These are phyloP conservation scores for Myriangium duriaei DNA, from an alignment of 2,329 filamentous ascomycete genomes.

Conservation along the genomic window DNA sequence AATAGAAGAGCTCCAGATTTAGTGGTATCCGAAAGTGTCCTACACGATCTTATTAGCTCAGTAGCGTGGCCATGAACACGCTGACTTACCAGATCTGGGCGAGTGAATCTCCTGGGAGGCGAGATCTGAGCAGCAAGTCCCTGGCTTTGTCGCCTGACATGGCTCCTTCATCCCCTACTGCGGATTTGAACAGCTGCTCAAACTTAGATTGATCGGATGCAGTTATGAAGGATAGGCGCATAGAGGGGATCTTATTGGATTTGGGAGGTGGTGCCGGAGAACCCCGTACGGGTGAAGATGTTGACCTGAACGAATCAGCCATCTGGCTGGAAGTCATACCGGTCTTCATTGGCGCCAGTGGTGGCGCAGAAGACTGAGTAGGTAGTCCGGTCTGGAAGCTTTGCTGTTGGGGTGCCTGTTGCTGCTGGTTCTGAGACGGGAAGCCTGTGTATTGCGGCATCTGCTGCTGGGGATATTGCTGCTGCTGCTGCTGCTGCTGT, in stretches of 20 bases:
- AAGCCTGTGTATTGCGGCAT: constrained; percentile 36
- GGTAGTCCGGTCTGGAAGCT: constrained; percentile 50
- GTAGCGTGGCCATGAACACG: constrained; percentile 14
- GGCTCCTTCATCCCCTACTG: constrained; percentile 70
- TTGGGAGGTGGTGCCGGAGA: constrained; percentile 47
- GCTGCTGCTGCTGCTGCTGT: constrained; percentile 26
- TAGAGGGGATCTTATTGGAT: constrained; percentile 76
- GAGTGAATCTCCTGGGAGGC: constrained; percentile 72
- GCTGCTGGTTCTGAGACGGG: constrained; percentile 32
- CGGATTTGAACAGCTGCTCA: constrained; percentile 93
- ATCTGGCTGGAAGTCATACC: constrained; percentile 53
- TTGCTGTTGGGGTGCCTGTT: constrained; percentile 31
- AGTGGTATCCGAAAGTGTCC: constrained; percentile 79
- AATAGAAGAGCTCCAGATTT: constrained; percentile 94
- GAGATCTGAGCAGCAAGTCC: constrained; percentile 78
- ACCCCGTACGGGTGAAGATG: constrained; percentile 41
- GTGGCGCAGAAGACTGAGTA: constrained; percentile 32
- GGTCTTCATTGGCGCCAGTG: constrained; percentile 41
- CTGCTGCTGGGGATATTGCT: constrained; percentile 24
- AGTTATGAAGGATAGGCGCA: constrained; percentile 90
- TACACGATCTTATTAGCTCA: not conserved
- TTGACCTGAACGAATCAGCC: constrained; percentile 47
- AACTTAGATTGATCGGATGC: constrained; percentile 92
- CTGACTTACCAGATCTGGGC: constrained; percentile 75
- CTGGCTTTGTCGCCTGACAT: constrained; percentile 86